phyloP scores from a whole-genome alignment of 768 basidiomycete genomes.

The Tulasnella calospora region DNA sequence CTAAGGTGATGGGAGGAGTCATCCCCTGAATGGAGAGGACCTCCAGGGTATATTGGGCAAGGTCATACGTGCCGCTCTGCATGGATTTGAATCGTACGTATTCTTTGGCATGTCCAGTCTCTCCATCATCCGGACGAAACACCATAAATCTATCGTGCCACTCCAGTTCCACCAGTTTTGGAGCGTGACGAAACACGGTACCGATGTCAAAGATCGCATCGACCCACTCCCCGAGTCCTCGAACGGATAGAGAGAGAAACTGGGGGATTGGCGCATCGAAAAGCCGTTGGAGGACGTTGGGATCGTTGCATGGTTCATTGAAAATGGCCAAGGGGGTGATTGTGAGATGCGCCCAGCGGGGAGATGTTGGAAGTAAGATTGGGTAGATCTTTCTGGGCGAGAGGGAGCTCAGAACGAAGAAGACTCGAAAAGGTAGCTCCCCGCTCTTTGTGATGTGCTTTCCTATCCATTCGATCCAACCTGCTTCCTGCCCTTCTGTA shows the following conservation, averaged over 20 bases:
- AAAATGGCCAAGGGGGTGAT: background rate
- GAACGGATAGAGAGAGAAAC: background rate
- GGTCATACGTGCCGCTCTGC: background rate
- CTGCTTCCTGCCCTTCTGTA: background rate
- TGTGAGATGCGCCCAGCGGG: background rate
- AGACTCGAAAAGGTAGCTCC: background rate
- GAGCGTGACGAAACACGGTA: background rate
- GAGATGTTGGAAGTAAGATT: background rate
- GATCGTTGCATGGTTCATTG: background rate
- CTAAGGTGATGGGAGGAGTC: background rate
- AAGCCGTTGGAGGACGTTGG: background rate
- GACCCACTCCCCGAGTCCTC: background rate
- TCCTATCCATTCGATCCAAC: background rate
- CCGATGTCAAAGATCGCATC: background rate
- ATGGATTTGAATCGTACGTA: background rate
- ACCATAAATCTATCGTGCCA: background rate
- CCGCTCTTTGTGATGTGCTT: background rate
- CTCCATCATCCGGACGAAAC: background rate
- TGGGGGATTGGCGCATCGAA: background rate
- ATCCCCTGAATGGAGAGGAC: background rate
- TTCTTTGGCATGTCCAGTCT: background rate
- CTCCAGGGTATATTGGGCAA: background rate
- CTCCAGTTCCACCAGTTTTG: background rate
- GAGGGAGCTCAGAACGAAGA: background rate
- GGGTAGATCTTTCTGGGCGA: background rate